Evolutionary conservation across 257 asterid genomes (phyloP), one percentile per base, ranked within the genome.

Genomic region (Forsythia suspensa): DNA sequence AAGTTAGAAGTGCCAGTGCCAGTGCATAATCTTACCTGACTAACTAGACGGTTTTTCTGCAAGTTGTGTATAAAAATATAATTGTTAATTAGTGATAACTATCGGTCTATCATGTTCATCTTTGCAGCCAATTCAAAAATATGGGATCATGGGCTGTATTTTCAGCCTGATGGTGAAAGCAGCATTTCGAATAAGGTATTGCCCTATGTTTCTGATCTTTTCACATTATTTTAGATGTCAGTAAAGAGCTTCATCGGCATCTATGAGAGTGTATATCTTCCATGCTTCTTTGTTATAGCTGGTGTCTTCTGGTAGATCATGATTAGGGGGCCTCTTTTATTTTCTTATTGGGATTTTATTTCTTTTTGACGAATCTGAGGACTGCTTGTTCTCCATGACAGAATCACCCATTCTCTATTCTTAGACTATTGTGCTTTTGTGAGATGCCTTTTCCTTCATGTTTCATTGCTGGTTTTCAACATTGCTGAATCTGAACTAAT

Each of bases 51-150:
- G n/a, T 48, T 18, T 48, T 13, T 48, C 4, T 2, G n/a, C 12
- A 48, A 13, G 57, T 48, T 48, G 18, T 48, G n/a, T 13, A 12
- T 13, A 15, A 48, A 48, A 12, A 3, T 48, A 48, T 48, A 12
- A 13, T 48, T 48, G 6, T 48, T 48, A 48, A 12, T 48, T 48
- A 48, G 18, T 48, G 7, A 20, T 8, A 21, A 10, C 6, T 21
- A 24, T 61, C 37, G 8, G 12, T 61, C 39, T 20, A 4, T 63
- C 16, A 8, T 0, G 3, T 63, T 77, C 75, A 24, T 76, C 73
- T 72, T 72, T 86, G 86, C 89, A 96, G 99, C 98, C 88, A 92
- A 89, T 79, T 91, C 98, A 37, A 92, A 92, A 81, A 59, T 82
- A 63, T 94, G 97, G 99, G 89, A 84, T 70, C 86, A 59, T 75